Evolutionary conservation across 1,284 basidiomycete species (phyloP).

Genomic region (Termitomyces sp.): DNA sequence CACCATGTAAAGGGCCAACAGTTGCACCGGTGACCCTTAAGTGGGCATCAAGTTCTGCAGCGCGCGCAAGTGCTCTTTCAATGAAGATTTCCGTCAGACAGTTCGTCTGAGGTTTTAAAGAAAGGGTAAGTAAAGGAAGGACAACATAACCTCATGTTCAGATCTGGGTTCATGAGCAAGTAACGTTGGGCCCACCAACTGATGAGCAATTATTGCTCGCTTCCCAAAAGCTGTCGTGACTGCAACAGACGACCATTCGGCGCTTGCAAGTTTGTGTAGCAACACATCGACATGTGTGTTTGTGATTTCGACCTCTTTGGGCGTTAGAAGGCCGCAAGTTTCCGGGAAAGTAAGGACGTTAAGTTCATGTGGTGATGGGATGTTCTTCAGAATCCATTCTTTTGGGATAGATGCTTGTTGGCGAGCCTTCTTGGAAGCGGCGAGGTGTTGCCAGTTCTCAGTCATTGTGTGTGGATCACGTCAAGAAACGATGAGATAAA

Average conservation of each 20-base stretch:
- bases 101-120: slow-evolving; percentile 36
- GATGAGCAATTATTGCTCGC: slow-evolving; percentile 76
- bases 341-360: slow-evolving; percentile 56
- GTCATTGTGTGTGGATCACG: slow-evolving; percentile 1
- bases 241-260: slow-evolving; percentile 56
- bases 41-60: slow-evolving; percentile 53
- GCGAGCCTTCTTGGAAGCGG: slow-evolving; percentile 42
- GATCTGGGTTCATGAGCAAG: not conserved
- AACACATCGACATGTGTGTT: slow-evolving; percentile 44
- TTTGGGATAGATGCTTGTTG: slow-evolving; percentile 54
- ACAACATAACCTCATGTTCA: not conserved
- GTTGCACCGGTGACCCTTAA: slow-evolving; percentile 41
- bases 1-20: slow-evolving; percentile 51
- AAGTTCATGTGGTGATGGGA: slow-evolving; percentile 17
- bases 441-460: slow-evolving; percentile 45
- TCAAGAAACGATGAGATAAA: not conserved
- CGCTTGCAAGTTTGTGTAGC: slow-evolving; percentile 39
- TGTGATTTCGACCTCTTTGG: slow-evolving; percentile 65
- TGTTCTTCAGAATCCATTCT: slow-evolving; percentile 44
- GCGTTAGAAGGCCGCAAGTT: slow-evolving; percentile 54
- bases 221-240: slow-evolving; percentile 77
- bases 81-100: slow-evolving; percentile 69
- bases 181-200: slow-evolving; percentile 50
- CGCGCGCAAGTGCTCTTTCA: slow-evolving; percentile 54
- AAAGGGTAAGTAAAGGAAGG: not conserved